A percentile compares a stretch with the other conserved stretches of the same genome.
Conservation (phyloP, 192 early-diverging fungal genomes). For the Coemansia sp. region DNA sequence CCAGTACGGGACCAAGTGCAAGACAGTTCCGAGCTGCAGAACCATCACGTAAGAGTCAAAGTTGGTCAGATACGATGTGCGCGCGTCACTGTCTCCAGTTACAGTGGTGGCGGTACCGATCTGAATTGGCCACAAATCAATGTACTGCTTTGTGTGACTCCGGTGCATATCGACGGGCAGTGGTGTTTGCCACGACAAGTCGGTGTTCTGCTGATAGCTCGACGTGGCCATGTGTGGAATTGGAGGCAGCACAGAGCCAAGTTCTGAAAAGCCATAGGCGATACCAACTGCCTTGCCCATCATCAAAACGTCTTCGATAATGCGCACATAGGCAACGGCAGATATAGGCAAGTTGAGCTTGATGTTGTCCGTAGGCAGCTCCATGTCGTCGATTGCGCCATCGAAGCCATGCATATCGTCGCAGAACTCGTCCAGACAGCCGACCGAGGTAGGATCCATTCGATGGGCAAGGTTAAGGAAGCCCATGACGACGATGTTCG, state of each 20-base stretch:
- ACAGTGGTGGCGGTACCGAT: slow-evolving; percentile 42
- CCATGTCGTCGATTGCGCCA: slow-evolving; percentile 7
- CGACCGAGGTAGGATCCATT: not conserved
- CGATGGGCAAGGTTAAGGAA: slow-evolving; percentile 49
- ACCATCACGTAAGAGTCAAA: slow-evolving; percentile 78
- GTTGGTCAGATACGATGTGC: slow-evolving; percentile 51
- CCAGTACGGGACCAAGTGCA: slow-evolving; percentile 75
- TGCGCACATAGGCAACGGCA: slow-evolving; percentile 65
- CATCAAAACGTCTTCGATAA: slow-evolving; percentile 70
- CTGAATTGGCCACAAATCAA: slow-evolving; percentile 79
- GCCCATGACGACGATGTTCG: slow-evolving; percentile 69
- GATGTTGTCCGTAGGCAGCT: slow-evolving; percentile 62
- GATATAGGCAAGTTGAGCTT: slow-evolving; percentile 62
- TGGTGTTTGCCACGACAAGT: slow-evolving; percentile 1
- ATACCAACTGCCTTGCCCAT: slow-evolving; percentile 73
- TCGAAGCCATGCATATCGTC: not conserved
- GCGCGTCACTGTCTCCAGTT: slow-evolving; percentile 21
- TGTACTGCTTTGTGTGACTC: slow-evolving; percentile 50
- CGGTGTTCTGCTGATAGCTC: not conserved
- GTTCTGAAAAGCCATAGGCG: slow-evolving; percentile 63
- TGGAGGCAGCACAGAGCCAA: slow-evolving; percentile 41
- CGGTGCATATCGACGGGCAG: not conserved
- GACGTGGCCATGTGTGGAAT: not conserved
- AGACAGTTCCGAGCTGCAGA: slow-evolving; percentile 72
- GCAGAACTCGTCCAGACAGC: not conserved